These are phyloP conservation scores for Salicornia ramosissima DNA, from an alignment of 148 eudicot genomes.

Conservation along the genomic window DNA sequence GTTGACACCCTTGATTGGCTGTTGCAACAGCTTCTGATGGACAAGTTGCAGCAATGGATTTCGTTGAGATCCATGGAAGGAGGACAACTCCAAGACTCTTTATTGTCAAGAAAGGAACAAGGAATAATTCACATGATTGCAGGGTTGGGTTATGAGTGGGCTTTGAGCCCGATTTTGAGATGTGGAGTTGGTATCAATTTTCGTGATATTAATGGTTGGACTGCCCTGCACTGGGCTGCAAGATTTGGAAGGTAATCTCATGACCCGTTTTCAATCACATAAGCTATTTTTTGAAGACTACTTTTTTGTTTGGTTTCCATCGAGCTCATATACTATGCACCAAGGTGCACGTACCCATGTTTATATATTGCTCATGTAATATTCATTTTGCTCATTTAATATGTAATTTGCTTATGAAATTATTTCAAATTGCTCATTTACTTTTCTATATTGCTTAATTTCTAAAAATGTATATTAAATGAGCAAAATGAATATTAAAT, in stretches of 20 bases:
- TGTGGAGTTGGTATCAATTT: constrained; percentile 78
- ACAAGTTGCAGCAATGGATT: constrained; percentile 79
- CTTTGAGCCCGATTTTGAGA: constrained; percentile 61
- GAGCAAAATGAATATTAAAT: too few species aligned
- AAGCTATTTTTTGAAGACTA: not conserved
- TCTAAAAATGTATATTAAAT: too few species aligned
- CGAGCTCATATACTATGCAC: too few species aligned
- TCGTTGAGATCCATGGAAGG: constrained; percentile 32
- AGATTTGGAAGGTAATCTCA: constrained; percentile 73
- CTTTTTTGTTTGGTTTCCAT: not conserved
- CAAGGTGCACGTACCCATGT: too few species aligned
- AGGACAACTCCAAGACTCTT: constrained; percentile 29
- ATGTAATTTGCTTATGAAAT: too few species aligned
- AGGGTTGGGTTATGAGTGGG: constrained; percentile 92
- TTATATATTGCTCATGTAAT: too few species aligned
- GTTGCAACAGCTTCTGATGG: constrained; percentile 73
- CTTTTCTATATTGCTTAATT: too few species aligned
- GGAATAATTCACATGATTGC: constrained; percentile 91
- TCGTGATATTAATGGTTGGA: constrained; percentile 93
- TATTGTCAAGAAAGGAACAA: constrained; percentile 82
- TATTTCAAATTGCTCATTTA: too few species aligned
- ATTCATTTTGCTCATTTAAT: too few species aligned
- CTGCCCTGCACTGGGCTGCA: constrained; percentile 99
- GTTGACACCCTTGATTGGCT: constrained; percentile 64
- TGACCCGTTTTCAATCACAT: not conserved